Base-by-base conservation (phyloP, 768 basidiomycete genomes). In the Hortiboletus flavorubellus region DNA sequence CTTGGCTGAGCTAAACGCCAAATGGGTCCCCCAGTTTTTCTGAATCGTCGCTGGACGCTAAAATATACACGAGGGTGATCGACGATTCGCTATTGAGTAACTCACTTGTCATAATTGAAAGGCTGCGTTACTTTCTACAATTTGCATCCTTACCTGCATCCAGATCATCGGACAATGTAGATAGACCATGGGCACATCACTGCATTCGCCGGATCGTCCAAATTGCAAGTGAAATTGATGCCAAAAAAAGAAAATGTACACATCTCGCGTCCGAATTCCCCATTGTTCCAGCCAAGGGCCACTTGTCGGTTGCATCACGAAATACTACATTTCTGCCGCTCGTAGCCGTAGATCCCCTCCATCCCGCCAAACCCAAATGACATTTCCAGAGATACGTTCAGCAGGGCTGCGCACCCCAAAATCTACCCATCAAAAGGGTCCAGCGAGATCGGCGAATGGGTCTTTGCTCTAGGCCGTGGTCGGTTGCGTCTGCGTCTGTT, bases 371-470 rank as follows among this genome's bases (percentile, higher is more conserved):
- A 40, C 41, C 15, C 33, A 39, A 49, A 41, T 18, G 14, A 49
- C 38, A 33, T 14, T 35, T 29, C 41, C 29, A 33, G 30, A 53
- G 15, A 45, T 55, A 49, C 53, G 31, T 47, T 14, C 39, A 18
- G 21, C 33, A 39, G 29, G n/a, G 34, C 33, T 23, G 26, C 30
- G 11, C 12, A 18, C 44, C 42, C 31, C 26, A 11, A 26, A 26
- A 42, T 31, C 40, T 8, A n/a, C 11, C 4, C 26, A 18, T 67
- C 65, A 93, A n/a, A n/a, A 91, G 51, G 93, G 71, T 18, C 86
- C 86, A 3, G 79, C 89, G 35, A 93, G 76, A 72, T 93, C 91
- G 7, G 89, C 89, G 64, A 93, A 93, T 40, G 91, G 91, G 69
- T 93, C 91, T 67, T 89, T 93, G 53, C 73, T 76, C 61, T 59